A percentile compares a stretch with the other conserved stretches of the same genome.
phyloP scores from a whole-genome alignment of 352 stramenopile genomes.

The Pythium oligandrum region DNA sequence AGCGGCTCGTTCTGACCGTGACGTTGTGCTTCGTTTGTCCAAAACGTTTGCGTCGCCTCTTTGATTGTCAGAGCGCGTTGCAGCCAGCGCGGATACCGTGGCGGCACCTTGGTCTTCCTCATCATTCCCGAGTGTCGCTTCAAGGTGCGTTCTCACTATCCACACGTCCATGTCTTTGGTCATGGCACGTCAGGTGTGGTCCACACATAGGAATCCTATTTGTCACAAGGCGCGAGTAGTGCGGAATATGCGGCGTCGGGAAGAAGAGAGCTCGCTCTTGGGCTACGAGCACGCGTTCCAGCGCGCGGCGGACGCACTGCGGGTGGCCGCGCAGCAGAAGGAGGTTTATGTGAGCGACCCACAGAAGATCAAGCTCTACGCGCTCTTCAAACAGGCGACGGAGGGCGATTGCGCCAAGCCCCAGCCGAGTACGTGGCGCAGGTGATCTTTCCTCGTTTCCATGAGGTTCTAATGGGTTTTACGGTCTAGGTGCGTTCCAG shows the following conservation, averaged over 20 bases:
- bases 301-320: slow-evolving; percentile 41
- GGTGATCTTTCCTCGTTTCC: background rate
- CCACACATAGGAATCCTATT: background rate
- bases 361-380: slow-evolving; percentile 76
- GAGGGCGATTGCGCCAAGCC: slow-evolving; percentile 50
- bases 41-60: slow-evolving; percentile 31
- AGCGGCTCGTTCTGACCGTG: background rate
- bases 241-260: slow-evolving; percentile 16
- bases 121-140: slow-evolving; percentile 5
- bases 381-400: slow-evolving; percentile 77
- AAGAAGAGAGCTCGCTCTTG: slow-evolving; percentile 42
- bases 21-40: slow-evolving; percentile 7
- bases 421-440: slow-evolving; percentile 32
- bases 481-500: slow-evolving; percentile 36
- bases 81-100: slow-evolving; percentile 63
- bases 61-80: slow-evolving; percentile 44
- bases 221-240: background rate
- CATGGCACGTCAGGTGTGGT: slow-evolving; percentile 1
- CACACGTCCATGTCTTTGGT: no score
- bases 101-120: slow-evolving; percentile 2
- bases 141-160: slow-evolving; percentile 3
- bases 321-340: slow-evolving; percentile 16
- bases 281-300: slow-evolving; percentile 43
- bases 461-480: background rate
- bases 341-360: slow-evolving; percentile 41